Conservation (phyloP, 768 basidiomycete genomes). For the Xerocomus spinulosus region DNA sequence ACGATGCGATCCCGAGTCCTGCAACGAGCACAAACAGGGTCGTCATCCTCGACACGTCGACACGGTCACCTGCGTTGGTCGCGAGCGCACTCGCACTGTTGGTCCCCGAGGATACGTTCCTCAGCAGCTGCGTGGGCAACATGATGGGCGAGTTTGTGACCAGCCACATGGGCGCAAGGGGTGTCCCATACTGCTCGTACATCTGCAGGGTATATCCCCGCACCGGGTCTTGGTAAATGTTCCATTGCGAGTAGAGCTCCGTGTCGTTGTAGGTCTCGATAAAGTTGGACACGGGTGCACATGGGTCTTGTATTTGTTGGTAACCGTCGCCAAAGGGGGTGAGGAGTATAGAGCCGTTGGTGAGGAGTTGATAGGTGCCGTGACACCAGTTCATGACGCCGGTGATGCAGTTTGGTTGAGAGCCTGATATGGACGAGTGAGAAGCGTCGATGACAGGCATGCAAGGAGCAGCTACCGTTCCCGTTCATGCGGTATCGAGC, state of each 20-base stretch:
- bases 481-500: conserved; percentile 84
- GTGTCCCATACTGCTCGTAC: conserved; percentile 73
- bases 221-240: conserved; percentile 62
- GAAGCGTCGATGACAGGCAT: neutral
- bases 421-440: conserved; percentile 42
- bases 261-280: conserved; percentile 79
- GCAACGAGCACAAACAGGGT: conserved; percentile 9
- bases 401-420: conserved; percentile 83
- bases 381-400: conserved; percentile 89
- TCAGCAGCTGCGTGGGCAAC: conserved; percentile 69
- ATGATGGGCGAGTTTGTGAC: conserved; percentile 75
- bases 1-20: conserved; percentile 22
- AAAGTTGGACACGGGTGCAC: conserved; percentile 83
- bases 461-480: conserved; percentile 55
- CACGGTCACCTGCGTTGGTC: conserved; percentile 25
- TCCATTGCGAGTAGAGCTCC: conserved; percentile 62
- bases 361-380: conserved; percentile 61
- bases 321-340: conserved; percentile 80
- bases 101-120: conserved; percentile 41
- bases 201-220: conserved; percentile 69
- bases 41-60: conserved; percentile 13
- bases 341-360: conserved; percentile 79
- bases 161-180: conserved; percentile 66
- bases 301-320: conserved; percentile 94
- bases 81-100: conserved; percentile 11